These are phyloP conservation scores for Stephanodiscus minutulus DNA, from an alignment of 108 stramenopile species.

Conservation along the genomic window DNA sequence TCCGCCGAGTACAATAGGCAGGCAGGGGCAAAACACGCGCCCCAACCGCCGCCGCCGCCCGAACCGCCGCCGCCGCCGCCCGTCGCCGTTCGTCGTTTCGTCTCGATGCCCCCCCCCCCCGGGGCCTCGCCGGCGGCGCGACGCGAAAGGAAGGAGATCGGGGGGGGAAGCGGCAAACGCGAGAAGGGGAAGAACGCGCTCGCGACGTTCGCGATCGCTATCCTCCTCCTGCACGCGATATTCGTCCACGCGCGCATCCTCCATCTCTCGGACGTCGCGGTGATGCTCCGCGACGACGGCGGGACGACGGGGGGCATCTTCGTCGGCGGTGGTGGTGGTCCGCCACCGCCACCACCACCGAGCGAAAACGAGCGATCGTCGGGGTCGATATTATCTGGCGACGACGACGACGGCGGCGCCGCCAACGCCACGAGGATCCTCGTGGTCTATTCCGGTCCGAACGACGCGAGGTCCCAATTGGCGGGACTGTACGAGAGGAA, in stretches of 20 bases:
- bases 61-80: no score
- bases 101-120: no score
- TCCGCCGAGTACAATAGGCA: no score
- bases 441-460: conserved; percentile 27
- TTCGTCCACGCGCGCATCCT: not conserved
- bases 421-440: not conserved
- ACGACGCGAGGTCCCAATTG: not conserved
- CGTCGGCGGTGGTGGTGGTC: not conserved
- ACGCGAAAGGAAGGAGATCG: no score
- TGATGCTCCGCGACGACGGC: not conserved
- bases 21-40: no score
- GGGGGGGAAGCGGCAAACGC: no score
- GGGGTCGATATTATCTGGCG: not conserved
- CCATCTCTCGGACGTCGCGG: not conserved
- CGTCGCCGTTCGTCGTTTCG: no score
- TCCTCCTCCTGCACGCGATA: not conserved
- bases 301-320: not conserved
- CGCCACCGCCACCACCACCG: no score
- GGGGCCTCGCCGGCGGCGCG: no score
- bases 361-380: not conserved
- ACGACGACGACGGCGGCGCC: not conserved
- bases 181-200: no score
- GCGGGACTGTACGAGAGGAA: conserved; percentile 7
- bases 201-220: no score
- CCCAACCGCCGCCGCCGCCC: no score